Percentiles rank a stretch among this genome's conserved stretches.
These are phyloP conservation scores for Fusarium sacchari DNA, from an alignment of 2,329 filamentous ascomycete genomes.

Conservation along the genomic window DNA sequence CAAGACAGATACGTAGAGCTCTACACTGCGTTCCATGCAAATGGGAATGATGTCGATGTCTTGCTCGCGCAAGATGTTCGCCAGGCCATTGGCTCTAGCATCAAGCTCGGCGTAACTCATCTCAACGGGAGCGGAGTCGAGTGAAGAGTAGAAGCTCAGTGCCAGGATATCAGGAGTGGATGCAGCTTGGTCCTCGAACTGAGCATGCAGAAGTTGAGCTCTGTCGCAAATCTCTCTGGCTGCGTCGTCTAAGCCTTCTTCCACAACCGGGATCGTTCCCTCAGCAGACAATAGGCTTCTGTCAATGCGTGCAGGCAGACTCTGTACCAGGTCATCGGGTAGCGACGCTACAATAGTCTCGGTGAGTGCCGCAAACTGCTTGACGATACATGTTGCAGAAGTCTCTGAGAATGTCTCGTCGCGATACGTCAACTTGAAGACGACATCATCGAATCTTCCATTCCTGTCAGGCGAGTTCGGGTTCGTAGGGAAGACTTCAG, in stretches of 20 bases:
- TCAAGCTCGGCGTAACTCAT: constrained; percentile 23
- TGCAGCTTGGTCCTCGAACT: constrained; percentile 22
- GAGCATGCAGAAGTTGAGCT: not conserved
- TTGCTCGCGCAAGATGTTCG: constrained; percentile 5
- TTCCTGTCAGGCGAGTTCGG: not conserved
- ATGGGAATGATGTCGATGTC: constrained; percentile 21
- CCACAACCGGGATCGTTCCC: not conserved
- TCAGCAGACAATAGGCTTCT: constrained; percentile 4
- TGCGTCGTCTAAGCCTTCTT: not conserved
- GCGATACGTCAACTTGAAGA: constrained; percentile 26
- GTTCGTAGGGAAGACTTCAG: constrained; percentile 10
- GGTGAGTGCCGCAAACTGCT: constrained; percentile 2
- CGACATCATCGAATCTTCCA: not conserved
- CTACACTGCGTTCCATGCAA: constrained; percentile 9
- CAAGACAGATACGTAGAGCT: constrained; percentile 17
- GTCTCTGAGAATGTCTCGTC: not conserved
- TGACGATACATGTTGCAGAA: constrained; percentile 4
- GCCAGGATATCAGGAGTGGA: not conserved
- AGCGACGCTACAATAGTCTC: not conserved
- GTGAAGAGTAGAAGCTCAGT: constrained; percentile 10
- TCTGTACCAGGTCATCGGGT: not conserved
- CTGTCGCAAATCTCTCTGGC: not conserved
- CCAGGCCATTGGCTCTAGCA: constrained; percentile 8
- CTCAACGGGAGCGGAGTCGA: not conserved
- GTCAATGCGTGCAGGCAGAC: not conserved